These are phyloP conservation scores for Cordyceps sp. DNA, from an alignment of 2,329 filamentous ascomycete genomes.

Conservation along the genomic window DNA sequence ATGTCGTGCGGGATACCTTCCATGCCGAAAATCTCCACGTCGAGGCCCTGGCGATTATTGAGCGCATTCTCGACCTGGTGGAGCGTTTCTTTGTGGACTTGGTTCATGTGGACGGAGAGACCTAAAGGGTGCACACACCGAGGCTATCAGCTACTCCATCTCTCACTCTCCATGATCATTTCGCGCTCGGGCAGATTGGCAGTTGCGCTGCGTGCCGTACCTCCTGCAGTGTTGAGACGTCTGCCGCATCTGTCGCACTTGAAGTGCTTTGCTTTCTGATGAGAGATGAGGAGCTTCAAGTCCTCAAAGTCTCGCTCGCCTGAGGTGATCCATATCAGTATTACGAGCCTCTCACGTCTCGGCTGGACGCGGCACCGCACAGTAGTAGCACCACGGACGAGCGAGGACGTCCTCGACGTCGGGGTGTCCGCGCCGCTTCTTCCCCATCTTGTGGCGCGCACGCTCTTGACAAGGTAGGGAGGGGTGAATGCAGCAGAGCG, in stretches of 20 bases:
- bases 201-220: slow-evolving; percentile 43
- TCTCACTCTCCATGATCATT: too few species aligned
- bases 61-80: slow-evolving; percentile 83
- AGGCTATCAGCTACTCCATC: too few species aligned
- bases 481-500: too few species aligned
- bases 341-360: slow-evolving; percentile 2
- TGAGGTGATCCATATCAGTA: slow-evolving; percentile 10
- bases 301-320: slow-evolving; percentile 95
- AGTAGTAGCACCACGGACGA: slow-evolving; percentile 97
- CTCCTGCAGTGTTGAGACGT: slow-evolving; percentile 84
- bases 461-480: too few species aligned
- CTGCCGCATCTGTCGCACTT: slow-evolving; percentile 87
- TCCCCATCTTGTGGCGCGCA: slow-evolving; percentile 42
- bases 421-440: slow-evolving; percentile 78
- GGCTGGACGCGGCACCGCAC: slow-evolving; percentile 22
- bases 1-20: slow-evolving; percentile 86
- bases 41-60: slow-evolving; percentile 67
- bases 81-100: slow-evolving; percentile 92
- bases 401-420: slow-evolving; percentile 76
- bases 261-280: slow-evolving; percentile 99
- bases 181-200: background rate
- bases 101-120: slow-evolving; percentile 91
- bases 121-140: slow-evolving; percentile 30
- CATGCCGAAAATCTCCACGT: slow-evolving; percentile 97
- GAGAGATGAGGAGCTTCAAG: slow-evolving; percentile 85